A percentile compares a stretch with the other conserved stretches of the same genome.
Conservation (phyloP, 148 eudicot species). For the Rhododendron henanense region DNA sequence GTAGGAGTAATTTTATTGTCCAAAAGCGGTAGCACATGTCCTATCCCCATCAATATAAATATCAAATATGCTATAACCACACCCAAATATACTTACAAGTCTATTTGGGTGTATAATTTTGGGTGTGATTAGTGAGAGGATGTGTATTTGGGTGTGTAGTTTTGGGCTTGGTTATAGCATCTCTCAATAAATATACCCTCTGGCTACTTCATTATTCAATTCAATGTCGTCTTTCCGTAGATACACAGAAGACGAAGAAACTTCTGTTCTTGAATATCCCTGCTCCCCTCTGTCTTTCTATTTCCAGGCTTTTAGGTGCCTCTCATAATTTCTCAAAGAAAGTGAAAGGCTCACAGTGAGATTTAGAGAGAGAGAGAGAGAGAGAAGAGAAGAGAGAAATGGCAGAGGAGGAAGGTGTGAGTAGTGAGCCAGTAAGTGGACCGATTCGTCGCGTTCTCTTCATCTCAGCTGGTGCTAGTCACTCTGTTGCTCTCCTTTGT, state of each 20-base stretch:
- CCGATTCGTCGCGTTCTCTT: constrained; percentile 45
- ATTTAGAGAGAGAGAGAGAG: constrained; percentile 8
- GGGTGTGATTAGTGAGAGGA: no score
- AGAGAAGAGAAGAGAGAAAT: constrained; percentile 17
- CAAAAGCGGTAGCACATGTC: not conserved
- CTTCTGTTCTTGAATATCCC: not conserved
- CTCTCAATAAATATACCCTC: no score
- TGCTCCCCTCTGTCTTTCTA: not conserved
- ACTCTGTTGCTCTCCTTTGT: constrained; percentile 89
- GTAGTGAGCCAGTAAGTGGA: constrained; percentile 9
- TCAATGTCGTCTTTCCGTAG: not conserved
- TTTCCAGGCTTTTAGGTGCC: not conserved
- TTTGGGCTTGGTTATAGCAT: no score
- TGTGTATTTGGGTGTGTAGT: no score
- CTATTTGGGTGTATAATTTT: no score
- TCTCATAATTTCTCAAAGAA: not conserved
- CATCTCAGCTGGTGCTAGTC: constrained; percentile 96
- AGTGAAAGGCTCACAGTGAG: not conserved
- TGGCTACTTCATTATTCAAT: not conserved
- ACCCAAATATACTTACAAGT: no score
- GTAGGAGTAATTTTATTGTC: not conserved
- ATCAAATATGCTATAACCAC: not conserved
- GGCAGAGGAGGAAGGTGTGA: constrained; percentile 27
- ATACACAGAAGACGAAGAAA: not conserved
- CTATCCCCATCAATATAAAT: not conserved